Evolutionary conservation across 331 rosid species (phyloP).

Genomic region (Acacia concinna): DNA sequence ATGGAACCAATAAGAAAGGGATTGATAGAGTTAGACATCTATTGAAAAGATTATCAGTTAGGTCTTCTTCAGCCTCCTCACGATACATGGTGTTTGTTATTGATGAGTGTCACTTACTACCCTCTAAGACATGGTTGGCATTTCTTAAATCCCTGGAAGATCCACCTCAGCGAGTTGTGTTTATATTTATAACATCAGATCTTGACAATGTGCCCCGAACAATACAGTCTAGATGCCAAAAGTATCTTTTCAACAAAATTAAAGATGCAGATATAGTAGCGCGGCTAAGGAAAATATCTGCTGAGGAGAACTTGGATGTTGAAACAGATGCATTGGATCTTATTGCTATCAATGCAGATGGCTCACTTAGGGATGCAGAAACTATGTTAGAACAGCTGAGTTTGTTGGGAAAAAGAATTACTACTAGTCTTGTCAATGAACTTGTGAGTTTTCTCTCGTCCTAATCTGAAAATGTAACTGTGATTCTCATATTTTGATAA

Average conservation of each 20-base stretch:
- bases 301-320: conserved; percentile 73
- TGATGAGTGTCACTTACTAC: conserved; percentile 91
- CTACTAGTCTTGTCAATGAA: conserved; percentile 91
- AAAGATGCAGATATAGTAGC: conserved; percentile 81
- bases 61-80: conserved; percentile 52
- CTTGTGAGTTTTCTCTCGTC: conserved; percentile 66
- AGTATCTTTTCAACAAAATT: conserved; percentile 88
- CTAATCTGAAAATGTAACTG: conserved; percentile 13
- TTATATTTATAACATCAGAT: conserved; percentile 88
- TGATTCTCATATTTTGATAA: background rate
- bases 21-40: conserved; percentile 74
- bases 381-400: conserved; percentile 96
- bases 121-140: conserved; percentile 92
- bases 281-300: conserved; percentile 75
- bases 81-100: conserved; percentile 74
- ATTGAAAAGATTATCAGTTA: conserved; percentile 53
- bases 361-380: conserved; percentile 98
- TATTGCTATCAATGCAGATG: conserved; percentile 93
- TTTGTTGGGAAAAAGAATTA: conserved; percentile 87
- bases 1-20: conserved; percentile 85
- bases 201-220: conserved; percentile 92
- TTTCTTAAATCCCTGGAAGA: conserved; percentile 92
- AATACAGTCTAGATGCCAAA: conserved; percentile 92
- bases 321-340: conserved; percentile 89
- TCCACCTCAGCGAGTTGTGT: conserved; percentile 83